Evolutionary conservation across 805 yeast genomes (phyloP), one percentile per base, ranked within the genome.

Genomic region (Isabelozyma gotoi): DNA sequence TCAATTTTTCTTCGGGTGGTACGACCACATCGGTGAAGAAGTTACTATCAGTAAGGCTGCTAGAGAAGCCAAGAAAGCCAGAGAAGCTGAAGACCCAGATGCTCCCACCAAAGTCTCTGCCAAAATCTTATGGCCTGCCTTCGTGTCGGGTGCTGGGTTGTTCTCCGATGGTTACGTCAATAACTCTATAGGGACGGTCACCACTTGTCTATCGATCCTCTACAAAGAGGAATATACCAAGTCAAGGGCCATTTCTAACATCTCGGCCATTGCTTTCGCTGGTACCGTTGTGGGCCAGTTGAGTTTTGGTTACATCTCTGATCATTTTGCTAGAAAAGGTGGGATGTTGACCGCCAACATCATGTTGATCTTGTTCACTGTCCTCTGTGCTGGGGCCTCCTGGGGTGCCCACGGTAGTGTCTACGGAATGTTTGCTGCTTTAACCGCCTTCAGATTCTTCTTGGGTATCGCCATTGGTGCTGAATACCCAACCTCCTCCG

Each of bases 161-260:
- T 90, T 91, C 66, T 84, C 95, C 31, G 98, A 92, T 66, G 97
- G 97, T 42, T 91, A 90, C 61, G 85, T 88, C 47, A 90, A 90
- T 63, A 88, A 88, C 67, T 82, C 94, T 41, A 85, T 88, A 44
- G 78, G 88, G 46, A 77, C 94, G 7, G 95, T 85, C 14, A 75
- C 84, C 29, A 81, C 91, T 14, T 82, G 91, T 69, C 73, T 91
- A 49, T 62, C 76, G 14, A 67, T 59, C 2, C 71, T 91, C 32
- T 91, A 91, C 60, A 88, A 88, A 24, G 60, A 63, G 0, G 79
- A 76, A 52, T 84, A 84, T 57, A 62, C 80, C 3, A 51, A 73
- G 5, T 87, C 95, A 0, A 61, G 63, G 34, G 97, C 96, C 24
- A 79, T 86, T 43, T 76, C 82, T 48, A 89, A 90, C 57, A 87